Evolutionary conservation across 2,329 filamentous ascomycete species (phyloP).

Genomic region (Tolypocladium album): DNA sequence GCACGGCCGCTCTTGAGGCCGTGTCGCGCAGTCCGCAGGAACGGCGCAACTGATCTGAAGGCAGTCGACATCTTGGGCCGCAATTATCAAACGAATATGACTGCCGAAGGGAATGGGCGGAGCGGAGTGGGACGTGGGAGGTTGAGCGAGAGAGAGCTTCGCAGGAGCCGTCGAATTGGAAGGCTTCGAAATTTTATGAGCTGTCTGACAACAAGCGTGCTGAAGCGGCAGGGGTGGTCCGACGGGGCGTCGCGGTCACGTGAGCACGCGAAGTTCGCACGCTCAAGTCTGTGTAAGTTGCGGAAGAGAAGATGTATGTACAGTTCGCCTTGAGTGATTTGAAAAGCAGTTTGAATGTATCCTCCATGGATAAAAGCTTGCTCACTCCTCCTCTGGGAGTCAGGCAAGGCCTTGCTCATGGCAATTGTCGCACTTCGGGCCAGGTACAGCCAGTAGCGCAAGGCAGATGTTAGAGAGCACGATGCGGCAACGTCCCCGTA

Average conservation of each 20-base stretch:
- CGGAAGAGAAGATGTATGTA: not conserved
- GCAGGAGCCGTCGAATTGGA: conserved; percentile 8
- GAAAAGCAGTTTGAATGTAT: too few species aligned
- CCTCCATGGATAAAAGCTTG: too few species aligned
- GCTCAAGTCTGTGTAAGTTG: not conserved
- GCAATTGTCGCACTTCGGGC: not conserved
- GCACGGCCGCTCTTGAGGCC: conserved; percentile 58
- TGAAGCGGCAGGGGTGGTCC: not conserved
- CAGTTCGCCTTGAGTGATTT: too few species aligned
- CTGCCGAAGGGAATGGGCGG: conserved; percentile 12
- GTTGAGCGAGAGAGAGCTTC: conserved; percentile 6
- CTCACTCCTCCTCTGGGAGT: too few species aligned
- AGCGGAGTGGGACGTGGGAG: conserved; percentile 5
- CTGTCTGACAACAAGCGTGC: conserved; percentile 6
- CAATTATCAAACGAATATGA: conserved; percentile 14
- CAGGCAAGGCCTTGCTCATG: not conserved
- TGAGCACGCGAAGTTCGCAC: not conserved
- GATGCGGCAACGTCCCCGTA: not conserved
- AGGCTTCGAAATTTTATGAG: conserved; percentile 25
- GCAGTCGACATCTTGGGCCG: conserved; percentile 63
- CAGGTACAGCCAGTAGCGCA: not conserved
- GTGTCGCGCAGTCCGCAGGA: conserved; percentile 71
- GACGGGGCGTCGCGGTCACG: not conserved
- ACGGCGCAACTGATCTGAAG: conserved; percentile 65
- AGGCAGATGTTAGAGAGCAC: not conserved